These are phyloP conservation scores for Backusella parvicylindrica DNA, from an alignment of 192 early-diverging fungal genomes.

Conservation along the genomic window DNA sequence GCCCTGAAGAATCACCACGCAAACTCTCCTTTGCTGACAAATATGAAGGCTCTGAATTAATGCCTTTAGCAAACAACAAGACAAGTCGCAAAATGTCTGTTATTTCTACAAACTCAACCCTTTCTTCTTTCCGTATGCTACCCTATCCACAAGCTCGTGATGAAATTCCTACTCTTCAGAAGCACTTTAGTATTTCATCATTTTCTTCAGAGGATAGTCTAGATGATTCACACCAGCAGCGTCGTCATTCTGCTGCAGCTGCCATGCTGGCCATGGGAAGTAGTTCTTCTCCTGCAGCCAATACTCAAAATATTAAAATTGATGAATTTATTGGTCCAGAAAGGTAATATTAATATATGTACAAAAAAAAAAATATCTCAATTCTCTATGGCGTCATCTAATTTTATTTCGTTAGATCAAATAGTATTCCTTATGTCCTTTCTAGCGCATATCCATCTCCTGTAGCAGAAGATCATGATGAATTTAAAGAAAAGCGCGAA, in stretches of 20 bases:
- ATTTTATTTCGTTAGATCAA: neutral
- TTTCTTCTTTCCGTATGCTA: neutral
- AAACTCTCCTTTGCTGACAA: neutral
- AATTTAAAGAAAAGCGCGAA: neutral
- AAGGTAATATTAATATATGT: neutral
- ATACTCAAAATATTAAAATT: neutral
- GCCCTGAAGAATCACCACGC: neutral
- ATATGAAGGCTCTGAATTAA: neutral
- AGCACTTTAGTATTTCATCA: neutral
- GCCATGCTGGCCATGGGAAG: slow-evolving; percentile 32
- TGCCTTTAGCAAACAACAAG: neutral
- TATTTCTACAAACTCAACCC: neutral
- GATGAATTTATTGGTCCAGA: neutral
- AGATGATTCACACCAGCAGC: slow-evolving; percentile 14
- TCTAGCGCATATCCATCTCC: slow-evolving; percentile 19
- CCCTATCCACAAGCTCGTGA: neutral
- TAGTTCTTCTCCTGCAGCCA: neutral
- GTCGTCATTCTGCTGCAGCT: slow-evolving; percentile 27
- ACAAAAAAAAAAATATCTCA: neutral
- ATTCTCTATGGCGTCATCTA: neutral
- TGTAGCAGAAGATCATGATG: slow-evolving; percentile 12
- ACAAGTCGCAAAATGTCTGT: neutral
- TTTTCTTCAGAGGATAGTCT: neutral
- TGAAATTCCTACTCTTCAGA: neutral
- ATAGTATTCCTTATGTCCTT: neutral